Base-by-base conservation (phyloP, 1,284 basidiomycete species). In the Meira nashicola region DNA sequence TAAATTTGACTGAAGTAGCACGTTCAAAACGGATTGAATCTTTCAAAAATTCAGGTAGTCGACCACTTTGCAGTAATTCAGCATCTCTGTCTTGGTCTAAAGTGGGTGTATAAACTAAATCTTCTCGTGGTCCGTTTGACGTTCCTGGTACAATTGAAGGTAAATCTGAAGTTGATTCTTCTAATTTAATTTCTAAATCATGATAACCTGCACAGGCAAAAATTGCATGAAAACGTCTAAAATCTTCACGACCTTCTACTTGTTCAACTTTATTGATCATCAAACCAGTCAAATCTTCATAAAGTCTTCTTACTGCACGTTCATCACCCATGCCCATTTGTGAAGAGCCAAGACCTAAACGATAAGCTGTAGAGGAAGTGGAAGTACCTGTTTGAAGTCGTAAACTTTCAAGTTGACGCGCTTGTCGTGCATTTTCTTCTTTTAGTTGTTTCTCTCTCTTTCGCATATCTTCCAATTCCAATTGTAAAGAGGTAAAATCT, bases 211-310 rank as follows among this genome's bases (percentile, higher is more conserved):
- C 62, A 23, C 71, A 60, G 10, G 70, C 66, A 60, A 74, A 77
- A 33, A 72, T 62, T 1, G 66, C 62, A 39, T 67, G 65, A 64
- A 67, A 77, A 9, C 67, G 54, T 1, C 64, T 58, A 17, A 59
- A 58, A 11, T 54, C 48, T 11, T 68, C 62, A 40, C 61, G 59
- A 38, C 17, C 38, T 33, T 57, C 43, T 19, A 47, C 33, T 15
- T n/a, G 37, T 39, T 59, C 58, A 17, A 58, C 58, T 21, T 48
- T 23, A 11, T 57, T 57, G 14, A 77, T 57, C 23, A 71, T 66
- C 17, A 77, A 57, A 4, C 75, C 75, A 9, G 75, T 77, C 9
- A 77, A 60, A 38, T 77, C 75, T 55, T 77, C 75, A 64, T 77
- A 77, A 39, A 77, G 64, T 41, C 67, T 66, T 11, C 74, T 68